Conservation (phyloP, 164 flowering plant genomes). For the Houttuynia cordata region DNA sequence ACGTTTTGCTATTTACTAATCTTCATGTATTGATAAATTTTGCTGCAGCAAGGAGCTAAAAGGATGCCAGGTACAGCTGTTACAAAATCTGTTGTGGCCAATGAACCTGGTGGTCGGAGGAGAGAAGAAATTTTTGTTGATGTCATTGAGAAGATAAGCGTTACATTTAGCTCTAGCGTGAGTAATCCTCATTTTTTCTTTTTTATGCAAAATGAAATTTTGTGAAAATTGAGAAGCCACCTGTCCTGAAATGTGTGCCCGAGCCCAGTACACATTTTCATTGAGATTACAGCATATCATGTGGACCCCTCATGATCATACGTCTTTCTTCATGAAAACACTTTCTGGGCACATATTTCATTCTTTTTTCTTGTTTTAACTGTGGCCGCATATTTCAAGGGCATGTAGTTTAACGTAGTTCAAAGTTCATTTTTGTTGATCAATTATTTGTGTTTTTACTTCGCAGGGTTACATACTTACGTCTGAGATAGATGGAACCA, state of each 20-base stretch:
- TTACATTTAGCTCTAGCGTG: constrained; percentile 93
- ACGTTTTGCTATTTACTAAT: not conserved
- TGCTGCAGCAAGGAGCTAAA: constrained; percentile 81
- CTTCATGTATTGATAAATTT: constrained; percentile 5
- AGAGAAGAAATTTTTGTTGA: constrained; percentile 97
- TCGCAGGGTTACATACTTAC: constrained; percentile 87
- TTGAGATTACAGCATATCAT: not conserved
- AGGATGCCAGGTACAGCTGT: constrained; percentile 97
- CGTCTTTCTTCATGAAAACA: not conserved
- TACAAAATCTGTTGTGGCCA: constrained; percentile 90
- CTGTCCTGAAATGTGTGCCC: too few species aligned
- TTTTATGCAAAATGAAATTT: not conserved
- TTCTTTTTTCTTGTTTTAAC: too few species aligned
- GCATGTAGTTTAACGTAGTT: too few species aligned
- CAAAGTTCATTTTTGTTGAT: too few species aligned
- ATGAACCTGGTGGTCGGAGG: constrained; percentile 80
- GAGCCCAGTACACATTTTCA: not conserved
- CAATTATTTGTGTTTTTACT: too few species aligned
- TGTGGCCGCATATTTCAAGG: not conserved
- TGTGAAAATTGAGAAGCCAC: not conserved
- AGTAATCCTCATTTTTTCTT: constrained; percentile 16
- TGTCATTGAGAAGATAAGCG: constrained; percentile 86
- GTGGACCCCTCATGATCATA: not conserved
- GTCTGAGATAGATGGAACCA: constrained; percentile 97
- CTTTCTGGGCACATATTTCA: not conserved